Base-by-base conservation (phyloP, 2,329 filamentous ascomycete genomes). In the Periconia digitata region DNA sequence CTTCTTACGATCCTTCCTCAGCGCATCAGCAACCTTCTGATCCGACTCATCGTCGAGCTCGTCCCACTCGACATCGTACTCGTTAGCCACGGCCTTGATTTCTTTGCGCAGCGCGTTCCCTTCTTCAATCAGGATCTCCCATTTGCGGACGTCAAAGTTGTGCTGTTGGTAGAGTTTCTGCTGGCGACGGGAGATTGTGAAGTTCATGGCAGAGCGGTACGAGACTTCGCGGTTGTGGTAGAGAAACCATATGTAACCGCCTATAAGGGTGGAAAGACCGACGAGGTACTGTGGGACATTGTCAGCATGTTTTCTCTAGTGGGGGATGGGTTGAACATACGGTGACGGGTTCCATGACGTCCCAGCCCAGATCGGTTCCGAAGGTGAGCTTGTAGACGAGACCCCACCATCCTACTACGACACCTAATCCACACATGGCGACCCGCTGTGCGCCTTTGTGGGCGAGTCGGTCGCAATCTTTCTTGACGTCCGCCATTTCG, bases 41-140 rank as follows among this genome's bases (percentile, higher is more conserved):
- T 82, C 82, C 12, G 83, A 84, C 43, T 92, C 83, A 56, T 95
- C 89, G 53, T 76, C 76, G 51, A 78, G 80, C 74, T 94, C 90
- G 60, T 95, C 83, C 89, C 90, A 96, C 43, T 92, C 89, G 7
- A 92, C 89, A 59, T 95, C 90, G 67, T 96, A 96, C 72, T 96
- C 90, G 27, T 85, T 82, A 0, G 92, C 90, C 8, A 95, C 82
- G 15, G 80, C 79, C 72, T 87, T 88, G 69, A 96, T 88, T 72
- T 96, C 92, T 54, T 80, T 81, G 6, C 91, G 76, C 54, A 96
- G 71, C 2, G 79, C 74, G 65, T 95, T 96, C 0, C 85, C 89
- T 53, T 95, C 90, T 40, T 91, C 84, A 2, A 95, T 83, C 24
- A 95, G 64, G 3, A 78, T 75, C 61, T 95, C 89, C 92, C 92